phyloP scores from a whole-genome alignment of 805 yeast genomes.

The Starmerella stellata region DNA sequence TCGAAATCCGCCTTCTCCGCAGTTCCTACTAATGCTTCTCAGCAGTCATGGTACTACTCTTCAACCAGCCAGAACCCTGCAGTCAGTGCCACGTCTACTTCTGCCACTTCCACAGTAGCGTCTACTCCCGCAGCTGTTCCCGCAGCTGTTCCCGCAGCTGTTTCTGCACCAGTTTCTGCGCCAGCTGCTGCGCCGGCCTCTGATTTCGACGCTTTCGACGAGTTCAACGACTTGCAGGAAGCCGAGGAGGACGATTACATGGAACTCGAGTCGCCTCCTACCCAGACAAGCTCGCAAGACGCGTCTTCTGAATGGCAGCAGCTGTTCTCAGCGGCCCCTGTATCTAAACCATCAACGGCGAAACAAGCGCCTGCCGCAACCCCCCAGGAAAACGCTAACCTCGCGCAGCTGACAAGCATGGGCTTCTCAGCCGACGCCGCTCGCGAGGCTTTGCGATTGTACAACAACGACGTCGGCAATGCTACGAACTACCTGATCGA shows the following conservation, averaged over 20 bases:
- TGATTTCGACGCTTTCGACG: constrained; percentile 19
- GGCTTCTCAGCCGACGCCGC: constrained; percentile 62
- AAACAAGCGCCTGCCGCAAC: background rate
- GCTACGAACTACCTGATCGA: constrained; percentile 80
- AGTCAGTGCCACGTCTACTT: no score
- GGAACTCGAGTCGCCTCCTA: background rate
- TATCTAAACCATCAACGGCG: constrained; percentile 8
- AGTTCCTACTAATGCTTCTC: no score
- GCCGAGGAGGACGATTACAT: constrained; percentile 22
- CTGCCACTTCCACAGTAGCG: no score
- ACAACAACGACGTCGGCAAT: constrained; percentile 58
- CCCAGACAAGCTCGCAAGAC: constrained; percentile 1
- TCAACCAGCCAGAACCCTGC: no score
- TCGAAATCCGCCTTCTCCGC: no score
- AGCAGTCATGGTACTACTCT: no score
- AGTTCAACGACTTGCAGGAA: constrained; percentile 25
- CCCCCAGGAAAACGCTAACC: constrained; percentile 22
- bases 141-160: constrained; percentile 2
- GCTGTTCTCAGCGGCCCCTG: constrained; percentile 43
- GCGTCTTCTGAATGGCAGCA: constrained; percentile 65
- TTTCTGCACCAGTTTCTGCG: constrained; percentile 4
- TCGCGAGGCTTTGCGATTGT: constrained; percentile 44
- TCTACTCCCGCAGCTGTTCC: background rate
- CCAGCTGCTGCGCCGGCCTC: constrained; percentile 8
- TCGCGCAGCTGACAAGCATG: constrained; percentile 53